Evolutionary conservation across 1,284 basidiomycete species (phyloP).

Genomic region (Malassezia pachydermatis): DNA sequence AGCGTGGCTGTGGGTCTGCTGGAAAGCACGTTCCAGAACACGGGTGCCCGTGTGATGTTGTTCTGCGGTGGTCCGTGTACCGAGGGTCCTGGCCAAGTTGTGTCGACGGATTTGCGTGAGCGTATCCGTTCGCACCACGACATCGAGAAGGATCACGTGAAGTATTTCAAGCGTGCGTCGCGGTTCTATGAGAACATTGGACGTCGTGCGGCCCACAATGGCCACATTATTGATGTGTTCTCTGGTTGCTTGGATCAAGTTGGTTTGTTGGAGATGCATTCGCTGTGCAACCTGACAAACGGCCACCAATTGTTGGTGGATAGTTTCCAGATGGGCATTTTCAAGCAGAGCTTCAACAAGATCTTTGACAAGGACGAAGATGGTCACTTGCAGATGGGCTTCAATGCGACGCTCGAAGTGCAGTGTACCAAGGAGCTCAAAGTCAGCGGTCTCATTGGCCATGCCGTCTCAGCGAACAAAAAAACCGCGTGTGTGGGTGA

Average conservation of each 20-base stretch:
- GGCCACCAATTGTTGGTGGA: conserved; percentile 93
- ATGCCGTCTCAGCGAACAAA: conserved; percentile 91
- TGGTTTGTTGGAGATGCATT: conserved; percentile 94
- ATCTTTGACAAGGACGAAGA: conserved; percentile 89
- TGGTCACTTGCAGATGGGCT: conserved; percentile 89
- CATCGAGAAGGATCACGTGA: conserved; percentile 91
- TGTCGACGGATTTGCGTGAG: conserved; percentile 87
- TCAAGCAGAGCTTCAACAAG: conserved; percentile 94
- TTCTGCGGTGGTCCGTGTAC: conserved; percentile 94
- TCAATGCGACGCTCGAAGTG: conserved; percentile 97
- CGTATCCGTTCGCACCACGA: conserved; percentile 98
- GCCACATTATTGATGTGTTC: conserved; percentile 88
- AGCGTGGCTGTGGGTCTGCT: conserved; percentile 89
- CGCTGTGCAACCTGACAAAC: conserved; percentile 85
- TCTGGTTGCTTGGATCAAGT: conserved; percentile 97
- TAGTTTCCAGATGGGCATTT: conserved; percentile 95
- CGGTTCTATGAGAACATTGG: conserved; percentile 97
- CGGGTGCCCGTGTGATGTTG: conserved; percentile 89
- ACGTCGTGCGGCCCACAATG: conserved; percentile 86
- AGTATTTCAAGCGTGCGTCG: conserved; percentile 91
- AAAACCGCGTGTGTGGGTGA: conserved; percentile 95
- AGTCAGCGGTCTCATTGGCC: conserved; percentile 93
- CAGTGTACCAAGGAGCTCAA: conserved; percentile 98
- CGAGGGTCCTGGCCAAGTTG: conserved; percentile 93
- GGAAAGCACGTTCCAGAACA: conserved; percentile 92